Evolutionary conservation across 106 monocot genomes (phyloP), one percentile per base, ranked within the genome.

Genomic region (Narthecium ossifragum): DNA sequence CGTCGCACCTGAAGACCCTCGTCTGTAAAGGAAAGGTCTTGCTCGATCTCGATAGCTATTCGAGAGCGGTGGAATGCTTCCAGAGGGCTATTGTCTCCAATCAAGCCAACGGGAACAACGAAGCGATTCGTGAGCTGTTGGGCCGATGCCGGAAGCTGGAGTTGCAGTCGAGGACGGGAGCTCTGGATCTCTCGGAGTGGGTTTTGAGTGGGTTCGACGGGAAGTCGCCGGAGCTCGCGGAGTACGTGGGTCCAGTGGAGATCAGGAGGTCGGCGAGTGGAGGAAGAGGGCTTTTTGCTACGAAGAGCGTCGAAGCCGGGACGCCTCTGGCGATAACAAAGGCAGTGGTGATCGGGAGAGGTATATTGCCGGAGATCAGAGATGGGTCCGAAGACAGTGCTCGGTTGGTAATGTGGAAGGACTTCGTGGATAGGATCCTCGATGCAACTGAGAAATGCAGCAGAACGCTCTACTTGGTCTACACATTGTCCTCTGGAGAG

Each of bases 321-420:
- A 68, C 90, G 11, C 54, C 68, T n/a, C 61, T 96, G 53, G 63
- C 86, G 23, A 55, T 85, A 28, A 78, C 90, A 3, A 83, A 80
- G 59, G 86, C 94, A 0, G 73, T 96, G 22, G 83, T 66, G 21
- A 55, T 73, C 25, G 83, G 80, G 25, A 71, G 93, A 60, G 85
- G 72, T 5, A 82, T 94, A 6, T 46, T 85, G 23, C 85, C 89
- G 0, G 74, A 77, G 48, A 12, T n/a, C 10, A 49, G 26, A 3
- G 31, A 21, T 22, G 64, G 45, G 30, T 45, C 60, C 6, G 60
- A 53, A 6, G 48, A 71, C 15, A 43, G 29, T 34, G 78, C 69
- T 1, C 71, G 77, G 34, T 68, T 96, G 65, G 86, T 78, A 33
- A 70, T 96, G 82, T 96, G 94, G 94, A 96, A 96, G 69, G 80